phyloP scores from a whole-genome alignment of 2,329 filamentous ascomycete species.

The Aspergillus fischeri region DNA sequence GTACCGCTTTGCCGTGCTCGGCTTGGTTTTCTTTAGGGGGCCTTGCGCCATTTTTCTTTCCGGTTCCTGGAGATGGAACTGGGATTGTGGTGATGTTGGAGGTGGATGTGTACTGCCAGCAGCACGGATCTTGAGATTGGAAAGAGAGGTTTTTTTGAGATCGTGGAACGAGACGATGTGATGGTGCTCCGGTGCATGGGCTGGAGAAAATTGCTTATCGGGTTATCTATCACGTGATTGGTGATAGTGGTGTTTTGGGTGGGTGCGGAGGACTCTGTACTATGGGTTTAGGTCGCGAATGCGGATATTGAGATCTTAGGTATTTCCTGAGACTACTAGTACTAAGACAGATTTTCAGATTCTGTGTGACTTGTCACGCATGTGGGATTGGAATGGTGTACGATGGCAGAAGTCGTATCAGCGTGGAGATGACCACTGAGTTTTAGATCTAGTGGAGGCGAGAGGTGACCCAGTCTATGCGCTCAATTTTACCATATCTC shows the following conservation, averaged over 20 bases:
- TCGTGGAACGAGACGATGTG: not conserved
- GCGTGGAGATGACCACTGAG: too few relatives aligned
- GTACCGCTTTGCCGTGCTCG: slow-evolving; percentile 36
- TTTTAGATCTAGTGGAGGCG: not conserved
- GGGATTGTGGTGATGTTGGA: too few relatives aligned
- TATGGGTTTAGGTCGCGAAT: too few relatives aligned
- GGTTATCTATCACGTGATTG: slow-evolving; percentile 16
- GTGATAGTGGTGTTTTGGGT: not conserved
- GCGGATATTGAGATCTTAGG: too few relatives aligned
- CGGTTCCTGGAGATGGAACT: not conserved
- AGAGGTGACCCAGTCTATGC: not conserved
- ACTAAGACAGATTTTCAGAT: too few relatives aligned
- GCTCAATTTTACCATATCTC: not conserved
- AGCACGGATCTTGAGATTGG: slow-evolving; percentile 2
- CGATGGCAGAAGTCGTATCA: too few relatives aligned
- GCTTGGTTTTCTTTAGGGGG: slow-evolving; percentile 43
- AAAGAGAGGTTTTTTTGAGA: not conserved
- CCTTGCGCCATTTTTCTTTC: slow-evolving; percentile 15
- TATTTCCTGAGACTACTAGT: too few relatives aligned
- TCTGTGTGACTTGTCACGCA: too few relatives aligned
- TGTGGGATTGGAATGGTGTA: too few relatives aligned
- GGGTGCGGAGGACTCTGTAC: too few relatives aligned
- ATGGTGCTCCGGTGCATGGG: not conserved
- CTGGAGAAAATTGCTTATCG: slow-evolving; percentile 15
- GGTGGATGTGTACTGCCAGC: slow-evolving; percentile 9